These are phyloP conservation scores for Colletotrichum destructivum DNA, from an alignment of 2,329 filamentous ascomycete species.

Conservation along the genomic window DNA sequence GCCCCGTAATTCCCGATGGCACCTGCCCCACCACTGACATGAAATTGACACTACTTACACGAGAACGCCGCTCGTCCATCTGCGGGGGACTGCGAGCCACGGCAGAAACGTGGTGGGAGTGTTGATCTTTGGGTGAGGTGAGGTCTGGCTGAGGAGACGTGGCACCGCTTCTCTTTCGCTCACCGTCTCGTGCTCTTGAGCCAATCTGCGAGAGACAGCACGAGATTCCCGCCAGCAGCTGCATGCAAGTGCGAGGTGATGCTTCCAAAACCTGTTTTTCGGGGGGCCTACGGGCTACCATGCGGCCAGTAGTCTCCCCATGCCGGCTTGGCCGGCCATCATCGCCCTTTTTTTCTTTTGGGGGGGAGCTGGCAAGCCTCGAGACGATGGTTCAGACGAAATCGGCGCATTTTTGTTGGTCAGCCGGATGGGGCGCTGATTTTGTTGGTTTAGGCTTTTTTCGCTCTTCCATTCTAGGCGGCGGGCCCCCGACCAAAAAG, in stretches of 20 bases:
- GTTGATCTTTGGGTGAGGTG: slow-evolving; percentile 12
- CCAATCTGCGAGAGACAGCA: slow-evolving; percentile 33
- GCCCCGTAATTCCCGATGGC: slow-evolving; percentile 20
- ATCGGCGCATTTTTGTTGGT: slow-evolving; percentile 5
- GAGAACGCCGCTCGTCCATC: not conserved
- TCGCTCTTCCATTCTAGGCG: slow-evolving; percentile 11
- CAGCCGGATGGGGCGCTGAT: slow-evolving; percentile 1
- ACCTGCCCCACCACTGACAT: slow-evolving; percentile 18
- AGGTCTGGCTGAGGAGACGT: slow-evolving; percentile 8
- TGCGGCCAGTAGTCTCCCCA: slow-evolving; percentile 34
- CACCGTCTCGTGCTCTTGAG: slow-evolving; percentile 38
- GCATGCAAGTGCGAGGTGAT: slow-evolving; percentile 43
- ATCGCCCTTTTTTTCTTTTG: not conserved
- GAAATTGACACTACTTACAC: not conserved
- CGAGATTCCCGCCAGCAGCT: slow-evolving; percentile 37
- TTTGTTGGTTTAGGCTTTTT: slow-evolving; percentile 14
- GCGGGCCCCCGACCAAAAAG: not conserved
- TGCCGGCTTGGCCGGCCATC: slow-evolving; percentile 39
- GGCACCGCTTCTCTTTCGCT: slow-evolving; percentile 13
- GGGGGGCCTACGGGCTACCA: not conserved
- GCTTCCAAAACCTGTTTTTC: slow-evolving; percentile 41
- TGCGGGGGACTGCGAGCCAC: not conserved
- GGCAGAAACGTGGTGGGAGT: slow-evolving; percentile 4
- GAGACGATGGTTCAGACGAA: slow-evolving; percentile 35
- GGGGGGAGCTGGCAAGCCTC: slow-evolving; percentile 6